Percentiles rank a stretch among this genome's conserved stretches.
These are phyloP conservation scores for Heterobasidion annosum DNA, from an alignment of 1,284 basidiomycete genomes.

Conservation along the genomic window DNA sequence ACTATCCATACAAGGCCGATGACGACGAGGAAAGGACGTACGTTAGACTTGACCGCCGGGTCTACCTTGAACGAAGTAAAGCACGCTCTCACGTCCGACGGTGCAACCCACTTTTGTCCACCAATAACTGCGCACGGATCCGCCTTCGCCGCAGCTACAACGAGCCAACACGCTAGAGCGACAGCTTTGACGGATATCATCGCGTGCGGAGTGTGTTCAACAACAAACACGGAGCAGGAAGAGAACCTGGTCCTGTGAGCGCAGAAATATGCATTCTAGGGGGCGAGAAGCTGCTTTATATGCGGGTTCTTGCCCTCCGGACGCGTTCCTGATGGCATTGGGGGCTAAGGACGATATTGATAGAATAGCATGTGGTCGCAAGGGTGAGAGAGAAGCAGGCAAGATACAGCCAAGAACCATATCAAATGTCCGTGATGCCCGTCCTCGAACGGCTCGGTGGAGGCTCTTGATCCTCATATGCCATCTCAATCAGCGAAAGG, in stretches of 20 bases:
- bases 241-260: neutral
- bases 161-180: neutral
- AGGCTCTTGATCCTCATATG: too few species aligned
- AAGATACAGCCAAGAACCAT: neutral
- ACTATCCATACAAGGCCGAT: too few species aligned
- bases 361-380: neutral
- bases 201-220: neutral
- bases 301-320: neutral
- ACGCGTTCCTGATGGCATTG: too few species aligned
- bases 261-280: neutral
- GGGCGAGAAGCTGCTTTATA: neutral
- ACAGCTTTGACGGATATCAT: neutral
- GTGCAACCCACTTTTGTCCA: constrained; percentile 43
- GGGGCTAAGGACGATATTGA: neutral
- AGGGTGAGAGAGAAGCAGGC: neutral
- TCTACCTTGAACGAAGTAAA: constrained; percentile 37
- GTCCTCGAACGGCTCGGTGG: neutral
- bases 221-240: neutral
- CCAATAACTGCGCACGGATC: constrained; percentile 45
- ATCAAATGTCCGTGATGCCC: neutral
- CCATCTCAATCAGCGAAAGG: too few species aligned
- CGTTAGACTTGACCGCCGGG: constrained; percentile 35
- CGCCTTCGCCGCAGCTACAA: neutral
- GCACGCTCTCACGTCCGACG: constrained; percentile 39
- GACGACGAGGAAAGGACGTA: constrained; percentile 15